Percentiles rank a stretch among this genome's conserved stretches.
Evolutionary conservation across 805 yeast genomes (phyloP).

Genomic region (Wickerhamomyces alni): DNA sequence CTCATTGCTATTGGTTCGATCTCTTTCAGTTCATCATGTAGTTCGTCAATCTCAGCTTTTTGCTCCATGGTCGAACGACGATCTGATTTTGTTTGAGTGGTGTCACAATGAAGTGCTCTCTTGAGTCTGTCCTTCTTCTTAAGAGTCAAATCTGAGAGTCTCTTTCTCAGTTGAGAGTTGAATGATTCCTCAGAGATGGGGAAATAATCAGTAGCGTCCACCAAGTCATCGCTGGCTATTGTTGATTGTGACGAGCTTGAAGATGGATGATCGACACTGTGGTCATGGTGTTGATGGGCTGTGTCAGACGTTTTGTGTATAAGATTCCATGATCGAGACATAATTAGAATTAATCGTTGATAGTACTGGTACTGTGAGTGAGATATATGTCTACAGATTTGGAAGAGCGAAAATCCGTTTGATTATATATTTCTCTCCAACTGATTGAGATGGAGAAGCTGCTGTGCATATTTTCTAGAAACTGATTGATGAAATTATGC

Average conservation of each 20-base stretch:
- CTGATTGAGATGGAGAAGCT: too few relatives aligned
- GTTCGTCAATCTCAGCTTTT: conserved; percentile 1
- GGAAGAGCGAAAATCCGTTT: too few relatives aligned
- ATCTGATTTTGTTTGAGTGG: not conserved
- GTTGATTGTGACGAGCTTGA: conserved; percentile 1
- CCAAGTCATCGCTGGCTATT: not conserved
- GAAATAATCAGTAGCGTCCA: not conserved
- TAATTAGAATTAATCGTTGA: too few relatives aligned
- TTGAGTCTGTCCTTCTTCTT: not conserved
- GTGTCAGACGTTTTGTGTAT: not conserved
- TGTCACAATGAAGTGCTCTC: not conserved
- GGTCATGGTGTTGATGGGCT: not conserved
- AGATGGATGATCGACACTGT: too few relatives aligned
- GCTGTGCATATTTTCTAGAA: too few relatives aligned
- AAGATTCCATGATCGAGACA: conserved; percentile 4
- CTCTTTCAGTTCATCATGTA: conserved; percentile 3
- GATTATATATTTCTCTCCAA: too few relatives aligned
- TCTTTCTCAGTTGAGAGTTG: conserved; percentile 1
- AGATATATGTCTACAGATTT: too few relatives aligned
- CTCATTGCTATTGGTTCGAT: not conserved
- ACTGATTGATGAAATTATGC: too few relatives aligned
- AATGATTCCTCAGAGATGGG: not conserved
- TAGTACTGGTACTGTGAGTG: too few relatives aligned
- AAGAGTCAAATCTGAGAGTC: not conserved
- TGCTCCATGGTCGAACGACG: not conserved